Evolutionary conservation across 257 asterid species (phyloP).

Genomic region (Eucommia ulmoides): DNA sequence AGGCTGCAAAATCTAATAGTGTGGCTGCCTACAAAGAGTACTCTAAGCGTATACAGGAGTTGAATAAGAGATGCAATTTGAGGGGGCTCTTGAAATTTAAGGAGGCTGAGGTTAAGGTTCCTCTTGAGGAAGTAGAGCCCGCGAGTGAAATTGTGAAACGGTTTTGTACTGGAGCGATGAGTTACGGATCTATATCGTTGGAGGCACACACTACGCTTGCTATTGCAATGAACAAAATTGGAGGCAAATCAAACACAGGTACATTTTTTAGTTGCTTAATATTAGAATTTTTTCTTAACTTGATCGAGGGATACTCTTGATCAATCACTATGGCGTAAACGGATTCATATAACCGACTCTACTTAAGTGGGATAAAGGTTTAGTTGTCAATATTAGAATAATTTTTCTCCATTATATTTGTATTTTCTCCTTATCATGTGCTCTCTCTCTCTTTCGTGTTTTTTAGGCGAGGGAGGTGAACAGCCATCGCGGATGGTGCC

Average conservation of each 20-base stretch:
- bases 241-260: conserved; percentile 98
- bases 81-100: conserved; percentile 95
- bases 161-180: conserved; percentile 96
- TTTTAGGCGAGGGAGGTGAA: conserved; percentile 96
- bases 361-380: too few species aligned
- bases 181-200: conserved; percentile 94
- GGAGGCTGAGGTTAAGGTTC: conserved; percentile 47
- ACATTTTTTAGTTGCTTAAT: neutral
- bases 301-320: too few species aligned
- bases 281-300: neutral
- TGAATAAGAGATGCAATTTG: conserved; percentile 81
- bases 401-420: too few species aligned
- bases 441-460: too few species aligned
- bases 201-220: conserved; percentile 97
- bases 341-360: too few species aligned
- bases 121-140: conserved; percentile 81
- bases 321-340: too few species aligned
- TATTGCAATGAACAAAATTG: conserved; percentile 83
- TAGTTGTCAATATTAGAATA: too few species aligned
- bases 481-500: conserved; percentile 98
- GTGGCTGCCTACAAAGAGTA: conserved; percentile 92
- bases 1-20: conserved; percentile 83
- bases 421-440: neutral
- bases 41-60: conserved; percentile 71
- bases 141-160: conserved; percentile 94